Base-by-base conservation (phyloP, 352 stramenopile genomes). In the Phytophthora foliorum region DNA sequence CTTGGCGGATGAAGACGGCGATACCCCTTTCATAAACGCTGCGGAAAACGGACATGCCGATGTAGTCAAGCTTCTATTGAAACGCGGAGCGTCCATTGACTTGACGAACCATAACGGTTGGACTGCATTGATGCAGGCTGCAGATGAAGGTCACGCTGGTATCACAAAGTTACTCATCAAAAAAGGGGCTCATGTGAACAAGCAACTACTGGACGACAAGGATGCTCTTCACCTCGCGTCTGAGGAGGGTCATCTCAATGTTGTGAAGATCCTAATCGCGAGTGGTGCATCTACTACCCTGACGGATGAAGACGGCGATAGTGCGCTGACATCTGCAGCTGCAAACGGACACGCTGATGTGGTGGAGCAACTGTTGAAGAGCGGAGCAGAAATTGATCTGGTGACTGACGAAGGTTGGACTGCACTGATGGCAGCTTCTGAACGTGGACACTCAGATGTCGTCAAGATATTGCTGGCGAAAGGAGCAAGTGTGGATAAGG, bases 311-410 rank as follows among this genome's bases (percentile, higher is more conserved):
- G 8, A 25, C 6, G 42, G 29, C 2, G 10, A 19, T 16, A 56
- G 22, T 9, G 29, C 57, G 9, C 34, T 73, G 41, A 36, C 41
- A 6, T 11, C 22, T 9, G 49, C 64, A 13, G 34, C 49, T 8
- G 13, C 32, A 16, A 31, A 58, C 32, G 44, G 50, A n/a, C 44
- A 68, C 10, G n/a, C 34, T 0, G 36, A 45, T 1, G 64, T 73
- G 36, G 45, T 65, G 6, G 14, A 59, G 16, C 24, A 45, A 36
- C 38, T 48, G 27, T 36, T 67, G 19, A 25, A 67, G n/a, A 51
- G 32, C 4, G 48, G 48, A 14, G 48, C 48, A 14, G 9, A 5
- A 8, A 13, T 67, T 22, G 27, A 67, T n/a, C 1, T 53, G 7
- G 24, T 25, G 8, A 52, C 31, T 6, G 11, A 53, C 1, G 25